A percentile compares a stretch with the other conserved stretches of the same genome.
phyloP scores from a whole-genome alignment of 257 asterid genomes.

The Solanum lycopersicoides region DNA sequence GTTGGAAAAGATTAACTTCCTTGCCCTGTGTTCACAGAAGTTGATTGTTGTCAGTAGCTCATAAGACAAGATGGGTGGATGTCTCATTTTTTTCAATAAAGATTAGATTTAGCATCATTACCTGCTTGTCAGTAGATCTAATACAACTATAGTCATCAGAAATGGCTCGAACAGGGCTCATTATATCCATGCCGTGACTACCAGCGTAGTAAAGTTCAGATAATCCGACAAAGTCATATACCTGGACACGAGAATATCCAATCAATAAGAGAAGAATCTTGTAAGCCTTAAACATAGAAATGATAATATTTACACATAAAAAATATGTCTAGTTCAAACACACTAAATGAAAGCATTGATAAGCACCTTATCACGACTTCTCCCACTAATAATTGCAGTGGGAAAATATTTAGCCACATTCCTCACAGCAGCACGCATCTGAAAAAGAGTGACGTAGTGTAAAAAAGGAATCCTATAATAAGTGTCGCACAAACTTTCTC shows the following conservation, averaged over 20 bases:
- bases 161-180: slow-evolving; percentile 71
- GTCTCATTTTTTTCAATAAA: neutral
- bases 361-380: slow-evolving; percentile 91
- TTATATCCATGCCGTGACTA: slow-evolving; percentile 97
- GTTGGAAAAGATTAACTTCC: slow-evolving; percentile 86
- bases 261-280: neutral
- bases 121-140: slow-evolving; percentile 73
- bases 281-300: neutral
- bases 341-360: neutral
- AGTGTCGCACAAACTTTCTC: neutral
- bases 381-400: slow-evolving; percentile 90
- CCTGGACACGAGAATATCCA: slow-evolving; percentile 23
- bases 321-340: neutral
- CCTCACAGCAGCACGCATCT: slow-evolving; percentile 89
- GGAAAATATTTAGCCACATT: slow-evolving; percentile 72
- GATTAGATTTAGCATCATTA: slow-evolving; percentile 10
- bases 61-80: neutral
- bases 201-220: slow-evolving; percentile 90
- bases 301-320: neutral
- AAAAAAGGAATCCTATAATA: neutral
- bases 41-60: neutral
- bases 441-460: slow-evolving; percentile 10
- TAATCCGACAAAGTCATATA: slow-evolving; percentile 77
- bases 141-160: slow-evolving; percentile 45
- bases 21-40: slow-evolving; percentile 48